Base-by-base conservation (phyloP, 139 green algal genomes). In the Pseudopediastrum boryanum region DNA sequence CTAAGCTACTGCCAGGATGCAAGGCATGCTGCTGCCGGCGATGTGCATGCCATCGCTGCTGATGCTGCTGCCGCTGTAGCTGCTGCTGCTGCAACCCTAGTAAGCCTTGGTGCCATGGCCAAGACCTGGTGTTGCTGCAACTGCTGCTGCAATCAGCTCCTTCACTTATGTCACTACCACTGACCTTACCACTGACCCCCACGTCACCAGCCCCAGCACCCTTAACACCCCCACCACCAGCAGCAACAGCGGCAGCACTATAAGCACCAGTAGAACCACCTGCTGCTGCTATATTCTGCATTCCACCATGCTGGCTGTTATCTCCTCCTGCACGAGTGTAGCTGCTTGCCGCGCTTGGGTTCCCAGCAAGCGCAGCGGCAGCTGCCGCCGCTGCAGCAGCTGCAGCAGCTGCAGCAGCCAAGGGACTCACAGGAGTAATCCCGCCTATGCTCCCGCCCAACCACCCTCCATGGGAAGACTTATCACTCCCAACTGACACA, bases 61-160 rank as follows among this genome's bases (percentile, higher is more conserved):
- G n/a, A 39, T 56, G 54, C 39, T 35, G 38, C 46, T 42, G 21
- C 10, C 7, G 8, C 13, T 10, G n/a, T n/a, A 63, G 9, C 10
- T 25, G 10, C 5, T 23, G 9, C 25, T 71, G 39, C 39, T 16
- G 64, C 64, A 39, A 41, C 19, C 29, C 39, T 39, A 36, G 54
- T 9, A 13, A 56, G 46, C 46, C 54, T 78, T 36, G 23, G 58
- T 9, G 13, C 42, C 25, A 23, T 35, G 3, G 19, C 5, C 39
- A 10, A 43, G 12, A 54, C 54, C 56, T 58, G 46, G 46, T 16
- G 71, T 56, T 78, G 71, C 71, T 78, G 52, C 36, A 41, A 41
- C 64, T 41, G 4, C 64, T 36, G 10, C 39, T 43, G 36, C 25
- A 72, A 6, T 56, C 2, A 23, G 62, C 64, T 41, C 4, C 19